Evolutionary conservation across 2,329 filamentous ascomycete genomes (phyloP), one percentile per base, ranked within the genome.

Genomic region (Ophiostoma ips): DNA sequence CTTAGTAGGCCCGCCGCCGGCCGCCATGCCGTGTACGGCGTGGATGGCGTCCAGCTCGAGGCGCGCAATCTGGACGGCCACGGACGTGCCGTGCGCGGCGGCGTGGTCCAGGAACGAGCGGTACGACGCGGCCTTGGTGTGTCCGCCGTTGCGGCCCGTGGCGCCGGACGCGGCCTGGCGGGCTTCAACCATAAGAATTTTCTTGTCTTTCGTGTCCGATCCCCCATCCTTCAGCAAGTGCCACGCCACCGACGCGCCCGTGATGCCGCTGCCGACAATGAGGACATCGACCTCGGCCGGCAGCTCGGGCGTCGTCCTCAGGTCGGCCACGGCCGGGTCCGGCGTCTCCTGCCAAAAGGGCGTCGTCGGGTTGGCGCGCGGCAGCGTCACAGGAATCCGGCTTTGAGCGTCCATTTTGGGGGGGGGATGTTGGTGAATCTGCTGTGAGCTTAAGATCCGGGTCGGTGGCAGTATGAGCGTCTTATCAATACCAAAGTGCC

Each of bases 91-190:
- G n/a, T 71, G 60, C 6, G 63, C 58, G 12, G 63, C 53, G 2
- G 63, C 61, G 56, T 79, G 69, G 31, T 68, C 62, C 3, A 67
- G 53, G 53, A 79, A 81, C 16, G 68, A 69, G 21, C 72, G 71
- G 58, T 69, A 69, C 9, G 65, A 67, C 0, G 65, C 66, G 12
- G 66, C 65, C 56, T 69, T 70, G 10, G 67, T 69, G 58, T 70
- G 67, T 13, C 67, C 67, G 37, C 71, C 71, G 53, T 75, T 75
- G 56, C 79, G 68, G 13, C 80, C 80, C 0, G 80, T 83, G 2
- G 79, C 80, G 47, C 79, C 79, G 62, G 77, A 83, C 56, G 77
- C 81, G 7, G 77, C 75, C 59, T 81, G 75, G 52, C 80, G 67
- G 11, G 80, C 79, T 61, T 84, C 80, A 6, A 84, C 64, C 69